Evolutionary conservation across 441 rosid species (phyloP), one percentile per base, ranked within the genome.

Genomic region (Bruguiera hainesii): DNA sequence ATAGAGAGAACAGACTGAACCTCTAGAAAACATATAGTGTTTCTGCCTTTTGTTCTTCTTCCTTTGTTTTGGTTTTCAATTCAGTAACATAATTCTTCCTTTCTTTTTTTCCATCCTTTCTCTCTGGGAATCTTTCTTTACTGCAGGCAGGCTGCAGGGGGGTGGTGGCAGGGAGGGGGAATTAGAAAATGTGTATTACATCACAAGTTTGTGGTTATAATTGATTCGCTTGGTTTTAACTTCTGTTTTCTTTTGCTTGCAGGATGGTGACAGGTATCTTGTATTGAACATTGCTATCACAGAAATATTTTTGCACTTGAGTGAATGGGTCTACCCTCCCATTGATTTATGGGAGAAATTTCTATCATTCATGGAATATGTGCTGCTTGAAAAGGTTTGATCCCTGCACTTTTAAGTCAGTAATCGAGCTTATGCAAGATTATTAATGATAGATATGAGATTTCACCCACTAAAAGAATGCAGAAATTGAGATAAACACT

Each of bases 351-450:
- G 79, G 64, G 87, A 83, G 78, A 81, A 75, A 66, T 86, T 80
- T 79, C 80, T 95, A 64, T 81, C 76, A 64, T 95, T 88, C 69
- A 62, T 87, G 31, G 94, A 85, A 68, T 76, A 71, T 72, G 86
- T 89, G 16, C 81, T 94, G 80, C 83, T 82, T 65, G 89, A 79
- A 71, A 82, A 87, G 97, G 98, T 90, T 42, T 69, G 86, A 67
- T 75, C 81, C 63, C 66, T 73, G 71, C 70, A 28, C 49, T 20
- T 4, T 58, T 50, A 42, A 42, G 18, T 18, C 48, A 42, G 18
- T n/a, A 56, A 68, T 6, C 30, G 50, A 63, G 58, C 28, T 20
- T 55, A 1, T 23, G 11, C 7, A 55, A 55, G 28, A 55, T 55
- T 20, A 55, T 23, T 55, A 55, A 26, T 23, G 58, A 10, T 55